These are phyloP conservation scores for Camellia sinensis DNA, from an alignment of 148 eudicot genomes.

Conservation along the genomic window DNA sequence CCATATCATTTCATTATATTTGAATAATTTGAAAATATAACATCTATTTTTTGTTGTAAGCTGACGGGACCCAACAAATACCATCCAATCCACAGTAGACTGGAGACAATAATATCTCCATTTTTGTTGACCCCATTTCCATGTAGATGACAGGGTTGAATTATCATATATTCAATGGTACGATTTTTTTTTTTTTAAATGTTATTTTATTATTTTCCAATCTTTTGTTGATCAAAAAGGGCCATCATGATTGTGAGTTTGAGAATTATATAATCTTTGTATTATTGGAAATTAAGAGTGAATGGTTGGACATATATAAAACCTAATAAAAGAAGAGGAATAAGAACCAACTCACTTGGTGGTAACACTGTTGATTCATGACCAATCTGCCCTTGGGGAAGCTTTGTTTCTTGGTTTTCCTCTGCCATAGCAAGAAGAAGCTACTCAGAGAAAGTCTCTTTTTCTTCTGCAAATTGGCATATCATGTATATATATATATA, in stretches of 20 bases:
- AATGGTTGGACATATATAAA: background rate
- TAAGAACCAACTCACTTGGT: background rate
- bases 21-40: too few relatives aligned
- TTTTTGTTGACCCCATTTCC: too few relatives aligned
- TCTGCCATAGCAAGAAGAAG: background rate
- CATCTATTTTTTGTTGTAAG: too few relatives aligned
- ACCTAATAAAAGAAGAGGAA: background rate
- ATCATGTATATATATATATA: too few relatives aligned
- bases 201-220: background rate
- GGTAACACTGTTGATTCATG: background rate
- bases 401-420: slow-evolving; percentile 1
- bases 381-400: background rate
- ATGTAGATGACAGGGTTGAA: background rate
- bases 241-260: background rate
- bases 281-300: background rate
- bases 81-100: too few relatives aligned
- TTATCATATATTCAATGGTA: background rate
- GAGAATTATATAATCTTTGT: background rate
- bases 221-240: too few relatives aligned
- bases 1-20: too few relatives aligned
- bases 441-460: background rate
- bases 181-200: background rate
- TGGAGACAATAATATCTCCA: too few relatives aligned
- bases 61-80: too few relatives aligned
- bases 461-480: background rate